These are phyloP conservation scores for Pisolithus thermaeus DNA, from an alignment of 1,284 basidiomycete species.

Conservation along the genomic window DNA sequence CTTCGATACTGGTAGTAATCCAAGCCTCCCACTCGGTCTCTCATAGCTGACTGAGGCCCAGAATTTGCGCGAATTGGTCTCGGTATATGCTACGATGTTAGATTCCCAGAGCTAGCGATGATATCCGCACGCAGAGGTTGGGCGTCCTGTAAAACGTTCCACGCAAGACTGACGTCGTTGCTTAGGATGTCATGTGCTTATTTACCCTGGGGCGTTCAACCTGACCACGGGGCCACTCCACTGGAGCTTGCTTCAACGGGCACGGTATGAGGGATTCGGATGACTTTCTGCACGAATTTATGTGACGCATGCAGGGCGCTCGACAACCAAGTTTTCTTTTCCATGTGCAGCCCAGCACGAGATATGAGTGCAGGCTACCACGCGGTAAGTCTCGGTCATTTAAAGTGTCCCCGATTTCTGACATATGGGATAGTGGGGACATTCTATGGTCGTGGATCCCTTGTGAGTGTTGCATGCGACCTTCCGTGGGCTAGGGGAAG, in stretches of 20 bases:
- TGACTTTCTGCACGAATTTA: constrained; percentile 8
- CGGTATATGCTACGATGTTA: constrained; percentile 88
- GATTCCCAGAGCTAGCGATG: constrained; percentile 95
- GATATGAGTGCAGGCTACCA: constrained; percentile 80
- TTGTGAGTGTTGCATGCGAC: constrained; percentile 46
- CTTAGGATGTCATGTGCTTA: constrained; percentile 80
- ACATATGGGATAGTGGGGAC: constrained; percentile 66
- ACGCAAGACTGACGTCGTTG: neutral
- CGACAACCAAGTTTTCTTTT: constrained; percentile 94
- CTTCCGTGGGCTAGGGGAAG: neutral
- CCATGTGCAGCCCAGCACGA: constrained; percentile 94
- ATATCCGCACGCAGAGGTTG: constrained; percentile 82
- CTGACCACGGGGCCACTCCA: constrained; percentile 92
- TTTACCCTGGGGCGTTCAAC: constrained; percentile 92
- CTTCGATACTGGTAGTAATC: constrained; percentile 80
- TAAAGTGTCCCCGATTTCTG: neutral
- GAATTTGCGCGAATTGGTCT: constrained; percentile 87
- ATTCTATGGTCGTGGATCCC: constrained; percentile 86
- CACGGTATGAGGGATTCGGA: constrained; percentile 48
- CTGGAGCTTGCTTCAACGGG: constrained; percentile 91
- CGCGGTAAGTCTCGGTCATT: constrained; percentile 52
- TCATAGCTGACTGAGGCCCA: constrained; percentile 25
- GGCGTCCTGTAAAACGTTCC: constrained; percentile 6
- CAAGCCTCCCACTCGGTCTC: neutral
- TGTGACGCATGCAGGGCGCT: constrained; percentile 57